phyloP scores from a whole-genome alignment of 78 protist genomes.

The Pelomyxa schiedti region DNA sequence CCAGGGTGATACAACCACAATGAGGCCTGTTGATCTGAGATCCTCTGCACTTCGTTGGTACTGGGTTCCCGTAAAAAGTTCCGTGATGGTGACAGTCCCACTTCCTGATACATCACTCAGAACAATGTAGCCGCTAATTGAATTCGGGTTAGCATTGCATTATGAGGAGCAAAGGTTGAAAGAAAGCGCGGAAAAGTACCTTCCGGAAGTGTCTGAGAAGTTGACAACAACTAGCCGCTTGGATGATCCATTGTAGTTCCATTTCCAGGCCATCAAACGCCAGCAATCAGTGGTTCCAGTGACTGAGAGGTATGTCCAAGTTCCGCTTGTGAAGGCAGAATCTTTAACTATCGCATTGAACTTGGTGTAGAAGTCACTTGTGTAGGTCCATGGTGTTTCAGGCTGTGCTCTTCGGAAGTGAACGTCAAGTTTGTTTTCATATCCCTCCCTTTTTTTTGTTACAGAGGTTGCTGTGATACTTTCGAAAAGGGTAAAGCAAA shows the following conservation, averaged over 20 bases:
- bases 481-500: background rate
- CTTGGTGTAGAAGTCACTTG: conserved; percentile 49
- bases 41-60: too few relatives aligned
- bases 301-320: conserved; percentile 24
- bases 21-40: too few relatives aligned
- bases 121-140: too few relatives aligned
- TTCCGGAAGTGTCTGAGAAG: too few relatives aligned
- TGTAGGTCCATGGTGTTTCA: background rate
- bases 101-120: too few relatives aligned
- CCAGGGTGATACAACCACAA: too few relatives aligned
- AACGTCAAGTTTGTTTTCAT: conserved; percentile 52
- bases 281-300: background rate
- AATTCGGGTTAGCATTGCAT: too few relatives aligned
- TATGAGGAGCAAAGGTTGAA: too few relatives aligned
- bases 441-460: conserved; percentile 55
- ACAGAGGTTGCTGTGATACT: conserved; percentile 39
- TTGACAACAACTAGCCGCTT: conserved; percentile 58
- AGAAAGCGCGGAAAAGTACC: too few relatives aligned
- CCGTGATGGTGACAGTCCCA: too few relatives aligned
- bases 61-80: too few relatives aligned
- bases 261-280: conserved; percentile 55
- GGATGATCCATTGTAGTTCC: conserved; percentile 26
- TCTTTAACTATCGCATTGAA: conserved; percentile 31
- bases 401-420: conserved; percentile 46
- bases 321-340: conserved; percentile 57